phyloP scores from a whole-genome alignment of 805 yeast species.

The Pichia cephalocereana region DNA sequence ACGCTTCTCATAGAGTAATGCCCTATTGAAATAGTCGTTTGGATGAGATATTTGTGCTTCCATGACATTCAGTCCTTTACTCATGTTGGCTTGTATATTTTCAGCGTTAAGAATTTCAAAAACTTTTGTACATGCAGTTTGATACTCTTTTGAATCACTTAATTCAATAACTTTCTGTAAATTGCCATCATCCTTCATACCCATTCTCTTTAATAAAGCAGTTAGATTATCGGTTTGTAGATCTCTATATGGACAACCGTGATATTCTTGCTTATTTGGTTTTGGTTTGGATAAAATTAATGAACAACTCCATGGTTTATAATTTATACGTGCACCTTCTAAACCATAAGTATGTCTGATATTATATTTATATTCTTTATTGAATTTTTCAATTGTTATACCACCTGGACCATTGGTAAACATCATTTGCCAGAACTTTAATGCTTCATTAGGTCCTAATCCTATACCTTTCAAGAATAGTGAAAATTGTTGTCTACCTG shows the following conservation, averaged over 20 bases:
- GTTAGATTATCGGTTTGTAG: constrained; percentile 56
- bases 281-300: constrained; percentile 65
- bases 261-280: constrained; percentile 59
- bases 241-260: constrained; percentile 92
- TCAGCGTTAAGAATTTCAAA: constrained; percentile 61
- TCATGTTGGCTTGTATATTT: constrained; percentile 28
- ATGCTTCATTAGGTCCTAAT: constrained; percentile 74
- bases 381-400: constrained; percentile 63
- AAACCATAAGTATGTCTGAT: constrained; percentile 85
- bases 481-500: constrained; percentile 79
- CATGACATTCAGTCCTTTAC: constrained; percentile 35
- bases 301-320: constrained; percentile 79
- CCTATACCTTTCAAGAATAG: constrained; percentile 88
- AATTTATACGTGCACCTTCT: constrained; percentile 82
- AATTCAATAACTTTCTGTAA: constrained; percentile 55
- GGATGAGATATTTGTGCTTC: constrained; percentile 74
- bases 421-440: constrained; percentile 72
- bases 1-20: constrained; percentile 44
- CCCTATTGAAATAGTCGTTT: constrained; percentile 75
- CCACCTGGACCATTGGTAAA: constrained; percentile 44
- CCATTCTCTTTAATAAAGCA: constrained; percentile 49
- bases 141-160: constrained; percentile 60
- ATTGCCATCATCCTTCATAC: constrained; percentile 45
- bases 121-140: constrained; percentile 83
- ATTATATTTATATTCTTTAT: constrained; percentile 82